Percentiles rank a stretch among this genome's conserved stretches.
phyloP scores from a whole-genome alignment of 176 grass and related monocot genomes.

The Aegilops bicornis region DNA sequence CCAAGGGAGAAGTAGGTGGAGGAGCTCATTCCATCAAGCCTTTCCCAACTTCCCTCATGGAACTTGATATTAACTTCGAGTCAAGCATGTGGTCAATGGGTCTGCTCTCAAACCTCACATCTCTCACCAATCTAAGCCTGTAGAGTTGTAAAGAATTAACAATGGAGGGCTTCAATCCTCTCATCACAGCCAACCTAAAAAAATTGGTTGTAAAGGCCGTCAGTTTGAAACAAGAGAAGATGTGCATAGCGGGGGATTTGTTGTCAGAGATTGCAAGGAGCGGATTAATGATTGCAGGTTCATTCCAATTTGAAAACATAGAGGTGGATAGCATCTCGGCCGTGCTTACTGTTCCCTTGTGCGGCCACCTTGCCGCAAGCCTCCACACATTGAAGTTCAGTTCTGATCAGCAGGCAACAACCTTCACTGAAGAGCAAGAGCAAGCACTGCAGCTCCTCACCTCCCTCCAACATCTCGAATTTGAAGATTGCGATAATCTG shows the following conservation, averaged over 20 bases:
- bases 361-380: neutral
- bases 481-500: accelerated
- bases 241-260: neutral
- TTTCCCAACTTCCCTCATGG: neutral
- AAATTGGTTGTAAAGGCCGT: neutral
- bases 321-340: neutral
- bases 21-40: neutral
- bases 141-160: accelerated
- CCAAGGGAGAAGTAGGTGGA: neutral
- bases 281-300: neutral
- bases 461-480: neutral
- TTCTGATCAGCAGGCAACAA: accelerated
- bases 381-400: neutral
- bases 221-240: accelerated
- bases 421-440: neutral
- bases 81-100: neutral
- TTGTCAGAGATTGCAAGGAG: neutral
- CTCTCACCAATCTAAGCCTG: neutral
- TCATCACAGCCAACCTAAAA: neutral
- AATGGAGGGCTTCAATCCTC: neutral
- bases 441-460: neutral
- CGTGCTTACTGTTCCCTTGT: neutral
- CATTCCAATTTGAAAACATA: neutral
- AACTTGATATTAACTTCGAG: neutral
- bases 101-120: neutral